These are phyloP conservation scores for Teratosphaeriaceae sp. DNA, from an alignment of 2,329 filamentous ascomycete species.

Conservation along the genomic window DNA sequence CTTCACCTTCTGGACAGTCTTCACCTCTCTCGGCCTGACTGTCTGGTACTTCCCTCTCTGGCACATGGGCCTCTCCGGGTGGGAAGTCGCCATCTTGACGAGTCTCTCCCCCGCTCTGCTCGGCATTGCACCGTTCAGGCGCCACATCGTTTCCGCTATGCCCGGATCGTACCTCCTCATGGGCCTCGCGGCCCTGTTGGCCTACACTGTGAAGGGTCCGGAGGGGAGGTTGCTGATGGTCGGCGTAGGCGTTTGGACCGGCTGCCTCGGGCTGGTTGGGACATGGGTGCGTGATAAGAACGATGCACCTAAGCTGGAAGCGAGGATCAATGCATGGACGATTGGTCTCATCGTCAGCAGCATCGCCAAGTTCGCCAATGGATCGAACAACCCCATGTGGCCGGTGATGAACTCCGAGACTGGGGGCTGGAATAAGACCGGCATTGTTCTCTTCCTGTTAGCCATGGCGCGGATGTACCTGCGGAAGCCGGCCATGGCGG, in stretches of 20 bases:
- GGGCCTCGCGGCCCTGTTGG: slow-evolving; percentile 69
- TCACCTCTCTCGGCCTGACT: slow-evolving; percentile 80
- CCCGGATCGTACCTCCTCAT: slow-evolving; percentile 65
- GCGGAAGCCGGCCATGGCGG: slow-evolving; percentile 46
- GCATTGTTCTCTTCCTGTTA: slow-evolving; percentile 66
- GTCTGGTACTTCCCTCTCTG: slow-evolving; percentile 99
- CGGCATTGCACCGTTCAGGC: slow-evolving; percentile 61
- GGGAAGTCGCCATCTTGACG: slow-evolving; percentile 81
- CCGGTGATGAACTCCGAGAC: slow-evolving; percentile 85
- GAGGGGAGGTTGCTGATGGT: slow-evolving; percentile 72
- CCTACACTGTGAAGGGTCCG: slow-evolving; percentile 69
- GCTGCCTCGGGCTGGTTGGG: slow-evolving; percentile 77
- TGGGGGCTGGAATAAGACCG: slow-evolving; percentile 86
- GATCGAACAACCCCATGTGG: slow-evolving; percentile 96
- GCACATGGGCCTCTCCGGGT: slow-evolving; percentile 98
- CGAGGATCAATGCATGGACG: slow-evolving; percentile 71
- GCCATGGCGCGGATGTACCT: slow-evolving; percentile 72
- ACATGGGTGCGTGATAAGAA: slow-evolving; percentile 72
- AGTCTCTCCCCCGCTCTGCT: slow-evolving; percentile 77
- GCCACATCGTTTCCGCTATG: slow-evolving; percentile 58
- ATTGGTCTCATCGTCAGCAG: slow-evolving; percentile 80
- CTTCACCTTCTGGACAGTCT: slow-evolving; percentile 93
- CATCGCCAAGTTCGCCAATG: slow-evolving; percentile 84
- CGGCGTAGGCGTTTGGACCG: slow-evolving; percentile 71
- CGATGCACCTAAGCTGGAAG: slow-evolving; percentile 70